Evolutionary conservation across 441 rosid genomes (phyloP), one percentile per base, ranked within the genome.

Genomic region (Jatropha podagrica): DNA sequence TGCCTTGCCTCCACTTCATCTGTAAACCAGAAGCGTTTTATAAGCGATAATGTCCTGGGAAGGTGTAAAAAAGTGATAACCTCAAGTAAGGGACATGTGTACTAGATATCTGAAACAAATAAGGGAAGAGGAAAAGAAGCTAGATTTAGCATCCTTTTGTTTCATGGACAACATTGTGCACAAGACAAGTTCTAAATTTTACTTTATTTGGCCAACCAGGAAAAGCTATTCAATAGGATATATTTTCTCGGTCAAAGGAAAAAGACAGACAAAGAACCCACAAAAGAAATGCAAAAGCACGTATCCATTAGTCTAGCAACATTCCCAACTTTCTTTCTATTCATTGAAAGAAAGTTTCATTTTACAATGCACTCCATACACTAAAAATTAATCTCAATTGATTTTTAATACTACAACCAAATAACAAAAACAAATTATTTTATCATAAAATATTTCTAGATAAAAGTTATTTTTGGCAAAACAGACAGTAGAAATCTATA

Each of bases 1-100:
- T 73, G 68, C 40, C 51, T 79, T 41, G 75, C 72, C 83, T 77
- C 86, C 20, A 75, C 82, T 78, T 86, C 91, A 85, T 70, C 88
- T 87, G 88, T 38, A 72, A 80, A 77, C 55, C 68, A 82, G 65
- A 81, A 68, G 64, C 66, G 32, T 20, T 62, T 18, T 54, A 38
- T 52, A n/a, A 60, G 63, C 5, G 51, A 38, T 42, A 23, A 51
- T 32, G 62, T 11, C 7, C 23, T 52, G 18, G 49, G 37, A 12
- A 26, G 61, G 40, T 48, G 54, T 38, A 9, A 38, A 40, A 71
- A 17, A 13, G 32, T 9, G 63, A 18, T 51, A 51, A 51, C 55
- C 32, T 32, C 17, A 51, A 51, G 8, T 13, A 51, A 51, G 46
- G 46, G 46, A 42, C 46, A 42, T 42, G 4, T 42, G 7, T 7